Evolutionary conservation across 2,329 filamentous ascomycete genomes (phyloP).

Genomic region (Penicillium frequentans): DNA sequence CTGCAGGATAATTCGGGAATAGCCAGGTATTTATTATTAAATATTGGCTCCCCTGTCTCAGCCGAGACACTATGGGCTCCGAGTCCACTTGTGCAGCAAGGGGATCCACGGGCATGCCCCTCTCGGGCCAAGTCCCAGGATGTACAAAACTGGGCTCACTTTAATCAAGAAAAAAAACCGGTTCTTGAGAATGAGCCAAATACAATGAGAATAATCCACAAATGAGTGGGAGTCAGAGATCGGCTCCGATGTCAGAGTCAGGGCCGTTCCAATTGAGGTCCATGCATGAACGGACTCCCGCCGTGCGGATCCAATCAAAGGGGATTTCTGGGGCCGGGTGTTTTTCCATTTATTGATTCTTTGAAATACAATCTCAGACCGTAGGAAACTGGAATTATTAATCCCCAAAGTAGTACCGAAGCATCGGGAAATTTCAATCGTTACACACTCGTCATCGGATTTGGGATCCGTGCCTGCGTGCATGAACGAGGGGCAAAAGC

Average conservation of each 20-base stretch:
- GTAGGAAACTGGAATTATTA: too few species aligned
- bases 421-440: constrained; percentile 8
- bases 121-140: not conserved
- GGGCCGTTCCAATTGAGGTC: not conserved
- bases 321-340: not conserved
- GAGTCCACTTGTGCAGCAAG: constrained; percentile 15
- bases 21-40: not conserved
- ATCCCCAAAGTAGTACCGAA: not conserved
- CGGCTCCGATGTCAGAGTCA: not conserved
- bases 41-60: constrained; percentile 16
- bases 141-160: not conserved
- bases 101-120: constrained; percentile 17
- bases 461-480: constrained; percentile 15
- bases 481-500: constrained; percentile 23
- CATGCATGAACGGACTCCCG: constrained; percentile 13
- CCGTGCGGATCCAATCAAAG: constrained; percentile 12
- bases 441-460: constrained; percentile 1
- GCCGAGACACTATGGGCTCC: constrained; percentile 6
- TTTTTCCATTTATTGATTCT: not conserved
- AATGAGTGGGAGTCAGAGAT: not conserved
- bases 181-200: not conserved
- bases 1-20: constrained; percentile 5
- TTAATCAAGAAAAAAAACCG: not conserved
- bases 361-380: too few species aligned
- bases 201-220: not conserved